These are phyloP conservation scores for Kuraishia hungarica DNA, from an alignment of 805 yeast species.

Conservation along the genomic window DNA sequence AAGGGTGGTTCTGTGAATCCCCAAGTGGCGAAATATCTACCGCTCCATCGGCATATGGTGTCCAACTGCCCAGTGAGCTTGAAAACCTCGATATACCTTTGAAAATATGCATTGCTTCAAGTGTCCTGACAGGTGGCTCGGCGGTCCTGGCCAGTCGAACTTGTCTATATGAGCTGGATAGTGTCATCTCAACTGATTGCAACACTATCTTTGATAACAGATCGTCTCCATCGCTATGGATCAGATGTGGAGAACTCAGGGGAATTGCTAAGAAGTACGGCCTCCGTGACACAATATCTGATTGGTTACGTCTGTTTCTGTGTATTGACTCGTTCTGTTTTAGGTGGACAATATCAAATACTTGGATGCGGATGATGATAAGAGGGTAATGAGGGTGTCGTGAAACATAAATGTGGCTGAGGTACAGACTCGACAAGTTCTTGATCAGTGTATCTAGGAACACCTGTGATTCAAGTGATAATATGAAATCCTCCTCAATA, in stretches of 20 bases:
- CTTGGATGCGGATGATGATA: slow-evolving; percentile 55
- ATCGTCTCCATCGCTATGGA: slow-evolving; percentile 41
- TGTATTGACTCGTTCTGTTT: slow-evolving; percentile 10
- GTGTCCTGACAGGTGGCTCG: slow-evolving; percentile 31
- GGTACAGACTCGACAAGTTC: slow-evolving; percentile 41
- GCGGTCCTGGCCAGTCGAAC: slow-evolving; percentile 27
- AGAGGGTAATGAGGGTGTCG: slow-evolving; percentile 58
- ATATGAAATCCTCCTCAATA: slow-evolving; percentile 19
- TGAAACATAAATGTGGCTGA: slow-evolving; percentile 59
- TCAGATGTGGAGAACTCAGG: slow-evolving; percentile 52
- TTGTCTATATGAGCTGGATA: slow-evolving; percentile 36
- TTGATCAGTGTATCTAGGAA: slow-evolving; percentile 40
- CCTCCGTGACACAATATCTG: slow-evolving; percentile 40
- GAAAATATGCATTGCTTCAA: slow-evolving; percentile 48
- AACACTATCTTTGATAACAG: slow-evolving; percentile 43
- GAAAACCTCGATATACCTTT: slow-evolving; percentile 58
- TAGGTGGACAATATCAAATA: slow-evolving; percentile 41
- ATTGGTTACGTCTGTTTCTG: neutral
- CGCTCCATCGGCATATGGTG: slow-evolving; percentile 58
- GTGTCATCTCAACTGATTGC: slow-evolving; percentile 49
- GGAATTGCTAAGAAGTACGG: slow-evolving; percentile 67
- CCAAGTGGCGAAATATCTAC: slow-evolving; percentile 61
- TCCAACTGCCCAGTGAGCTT: slow-evolving; percentile 63
- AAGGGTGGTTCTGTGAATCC: slow-evolving; percentile 30
- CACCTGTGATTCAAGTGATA: slow-evolving; percentile 38